Conservation (phyloP, 805 yeast species). For the Metschnikowia lunata region DNA sequence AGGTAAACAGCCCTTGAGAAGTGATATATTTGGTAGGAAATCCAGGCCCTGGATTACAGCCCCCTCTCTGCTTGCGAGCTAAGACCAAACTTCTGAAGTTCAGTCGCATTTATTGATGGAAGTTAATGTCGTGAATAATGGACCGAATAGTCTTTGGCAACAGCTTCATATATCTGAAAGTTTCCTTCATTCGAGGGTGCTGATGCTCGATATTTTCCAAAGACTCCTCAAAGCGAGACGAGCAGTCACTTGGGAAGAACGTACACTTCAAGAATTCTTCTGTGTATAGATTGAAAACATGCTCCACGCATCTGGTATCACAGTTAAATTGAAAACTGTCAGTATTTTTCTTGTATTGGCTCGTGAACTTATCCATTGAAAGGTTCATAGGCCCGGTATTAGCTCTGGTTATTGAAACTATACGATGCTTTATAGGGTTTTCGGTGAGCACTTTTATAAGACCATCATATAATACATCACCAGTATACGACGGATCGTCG, state of each 20-base stretch:
- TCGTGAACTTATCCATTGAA: constrained; percentile 1
- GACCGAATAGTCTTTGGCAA: constrained; percentile 1
- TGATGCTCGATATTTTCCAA: neutral
- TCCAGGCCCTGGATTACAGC: neutral
- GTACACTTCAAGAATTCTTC: constrained; percentile 1
- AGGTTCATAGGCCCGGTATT: constrained; percentile 2
- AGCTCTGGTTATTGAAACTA: constrained; percentile 3
- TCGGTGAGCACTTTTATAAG: constrained; percentile 1
- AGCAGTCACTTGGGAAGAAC: neutral
- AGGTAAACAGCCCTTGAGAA: constrained; percentile 1
- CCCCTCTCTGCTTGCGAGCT: neutral
- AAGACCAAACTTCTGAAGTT: neutral
- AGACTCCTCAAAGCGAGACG: neutral
- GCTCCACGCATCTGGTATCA: constrained; percentile 3
- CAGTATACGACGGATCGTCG: constrained; percentile 1
- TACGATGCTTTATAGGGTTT: constrained; percentile 4
- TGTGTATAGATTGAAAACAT: constrained; percentile 3
- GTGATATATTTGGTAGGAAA: too few species aligned
- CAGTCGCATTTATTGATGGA: neutral
- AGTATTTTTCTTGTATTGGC: constrained; percentile 1
- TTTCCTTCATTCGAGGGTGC: too few species aligned
- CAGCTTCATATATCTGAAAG: too few species aligned
- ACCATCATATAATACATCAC: neutral
- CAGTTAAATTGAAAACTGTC: constrained; percentile 1
- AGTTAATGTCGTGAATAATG: neutral